Conservation (phyloP, 2,329 filamentous ascomycete genomes). For the Emydomyces testavorans region DNA sequence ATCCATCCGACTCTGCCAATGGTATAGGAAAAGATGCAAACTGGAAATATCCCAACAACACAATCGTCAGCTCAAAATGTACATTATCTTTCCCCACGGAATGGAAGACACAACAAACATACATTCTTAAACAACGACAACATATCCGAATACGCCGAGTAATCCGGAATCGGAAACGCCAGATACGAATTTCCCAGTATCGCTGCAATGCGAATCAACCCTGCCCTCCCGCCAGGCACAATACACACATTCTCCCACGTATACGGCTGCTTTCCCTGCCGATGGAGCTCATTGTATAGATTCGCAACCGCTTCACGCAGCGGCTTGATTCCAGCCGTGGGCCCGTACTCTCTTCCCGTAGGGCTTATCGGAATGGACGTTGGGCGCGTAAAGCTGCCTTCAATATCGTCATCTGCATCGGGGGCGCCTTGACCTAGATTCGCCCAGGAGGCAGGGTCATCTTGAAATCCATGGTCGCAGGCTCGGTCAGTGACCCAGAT, state of each 20-base stretch:
- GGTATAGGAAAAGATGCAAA: slow-evolving; percentile 81
- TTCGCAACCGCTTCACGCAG: slow-evolving; percentile 78
- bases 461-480: slow-evolving; percentile 74
- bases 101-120: slow-evolving; percentile 13
- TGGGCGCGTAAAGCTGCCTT: slow-evolving; percentile 76
- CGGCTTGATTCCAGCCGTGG: slow-evolving; percentile 86
- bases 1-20: slow-evolving; percentile 71
- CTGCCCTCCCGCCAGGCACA: slow-evolving; percentile 83
- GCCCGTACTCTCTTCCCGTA: slow-evolving; percentile 76
- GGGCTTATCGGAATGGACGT: slow-evolving; percentile 65
- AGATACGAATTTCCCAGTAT: slow-evolving; percentile 87
- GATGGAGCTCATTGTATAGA: slow-evolving; percentile 87
- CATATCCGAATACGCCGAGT: slow-evolving; percentile 98
- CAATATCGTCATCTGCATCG: slow-evolving; percentile 86
- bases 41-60: slow-evolving; percentile 31
- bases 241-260: slow-evolving; percentile 97
- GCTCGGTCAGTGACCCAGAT: slow-evolving; percentile 67
- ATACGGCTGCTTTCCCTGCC: slow-evolving; percentile 77
- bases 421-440: slow-evolving; percentile 91
- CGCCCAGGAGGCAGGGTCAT: slow-evolving; percentile 73
- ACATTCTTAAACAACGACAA: slow-evolving; percentile 80
- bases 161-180: slow-evolving; percentile 88
- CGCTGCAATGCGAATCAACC: slow-evolving; percentile 86
- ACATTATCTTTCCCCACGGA: not conserved
- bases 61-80: not conserved